These are phyloP conservation scores for Aspergillus bertholletiae DNA, from an alignment of 495 filamentous ascomycete species.

Conservation along the genomic window DNA sequence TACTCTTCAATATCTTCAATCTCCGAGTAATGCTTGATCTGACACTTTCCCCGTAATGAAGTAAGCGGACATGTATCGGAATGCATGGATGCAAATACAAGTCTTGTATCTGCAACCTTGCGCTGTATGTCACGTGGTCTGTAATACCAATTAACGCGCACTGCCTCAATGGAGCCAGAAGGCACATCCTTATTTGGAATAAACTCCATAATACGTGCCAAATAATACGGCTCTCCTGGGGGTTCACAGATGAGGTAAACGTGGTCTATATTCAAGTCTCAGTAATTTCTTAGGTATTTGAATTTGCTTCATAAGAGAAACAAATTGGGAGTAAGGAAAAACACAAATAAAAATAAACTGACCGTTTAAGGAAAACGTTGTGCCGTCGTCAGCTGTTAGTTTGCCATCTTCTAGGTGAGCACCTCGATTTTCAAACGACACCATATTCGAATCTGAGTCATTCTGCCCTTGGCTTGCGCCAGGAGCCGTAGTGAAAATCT, in stretches of 20 bases:
- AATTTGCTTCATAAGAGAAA: conserved; percentile 10
- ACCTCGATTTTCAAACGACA: conserved; percentile 72
- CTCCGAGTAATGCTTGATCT: conserved; percentile 81
- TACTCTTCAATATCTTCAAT: conserved; percentile 80
- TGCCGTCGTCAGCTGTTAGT: conserved; percentile 88
- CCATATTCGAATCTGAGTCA: conserved; percentile 75
- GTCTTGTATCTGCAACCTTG: conserved; percentile 81
- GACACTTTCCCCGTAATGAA: conserved; percentile 87
- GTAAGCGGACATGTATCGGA: conserved; percentile 93
- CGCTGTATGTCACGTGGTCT: conserved; percentile 92
- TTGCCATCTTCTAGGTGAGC: conserved; percentile 71
- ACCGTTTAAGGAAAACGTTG: conserved; percentile 81
- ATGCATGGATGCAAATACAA: conserved; percentile 96
- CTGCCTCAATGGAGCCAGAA: conserved; percentile 70
- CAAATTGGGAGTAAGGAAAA: conserved; percentile 8
- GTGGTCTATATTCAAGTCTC: conserved; percentile 62
- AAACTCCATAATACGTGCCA: conserved; percentile 98
- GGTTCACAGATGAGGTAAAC: conserved; percentile 97
- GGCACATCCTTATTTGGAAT: conserved; percentile 73
- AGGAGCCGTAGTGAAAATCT: conserved; percentile 46
- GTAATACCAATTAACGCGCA: conserved; percentile 98
- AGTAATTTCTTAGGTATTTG: conserved; percentile 12
- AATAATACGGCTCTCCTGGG: conserved; percentile 95
- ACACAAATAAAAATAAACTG: conserved; percentile 36
- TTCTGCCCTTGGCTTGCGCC: conserved; percentile 33